These are phyloP conservation scores for Colletotrichum gloeosporioides DNA, from an alignment of 2,329 filamentous ascomycete species.

Conservation along the genomic window DNA sequence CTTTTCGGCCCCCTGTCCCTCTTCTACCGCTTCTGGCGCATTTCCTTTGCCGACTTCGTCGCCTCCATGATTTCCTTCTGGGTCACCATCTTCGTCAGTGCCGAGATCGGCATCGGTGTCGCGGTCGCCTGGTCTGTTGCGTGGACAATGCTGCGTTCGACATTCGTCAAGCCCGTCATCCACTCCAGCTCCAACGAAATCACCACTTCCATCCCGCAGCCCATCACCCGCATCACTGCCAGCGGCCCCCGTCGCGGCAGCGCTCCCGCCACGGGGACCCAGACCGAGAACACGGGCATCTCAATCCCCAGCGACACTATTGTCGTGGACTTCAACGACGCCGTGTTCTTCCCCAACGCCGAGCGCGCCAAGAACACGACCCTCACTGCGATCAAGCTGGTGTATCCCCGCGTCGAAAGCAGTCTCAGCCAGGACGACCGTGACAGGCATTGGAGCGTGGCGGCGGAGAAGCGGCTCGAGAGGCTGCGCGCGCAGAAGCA, in stretches of 20 bases:
- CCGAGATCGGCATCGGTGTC: constrained; percentile 63
- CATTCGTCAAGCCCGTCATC: constrained; percentile 17
- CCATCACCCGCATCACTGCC: constrained; percentile 44
- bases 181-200: constrained; percentile 5
- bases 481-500: constrained; percentile 48
- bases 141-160: constrained; percentile 58
- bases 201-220: constrained; percentile 34
- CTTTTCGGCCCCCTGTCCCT: constrained; percentile 33
- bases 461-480: constrained; percentile 50
- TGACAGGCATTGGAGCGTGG: constrained; percentile 61
- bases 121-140: constrained; percentile 69
- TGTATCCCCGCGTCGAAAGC: constrained; percentile 29
- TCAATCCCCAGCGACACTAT: constrained; percentile 53
- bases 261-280: constrained; percentile 32
- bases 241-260: constrained; percentile 26
- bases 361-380: constrained; percentile 39
- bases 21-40: constrained; percentile 71
- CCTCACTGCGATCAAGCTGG: constrained; percentile 51
- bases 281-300: constrained; percentile 20
- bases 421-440: constrained; percentile 34
- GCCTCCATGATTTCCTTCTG: constrained; percentile 69
- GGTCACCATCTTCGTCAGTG: constrained; percentile 66
- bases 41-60: constrained; percentile 69
- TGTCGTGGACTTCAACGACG: constrained; percentile 62
- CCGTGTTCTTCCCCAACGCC: constrained; percentile 67